Base-by-base conservation (phyloP, 352 stramenopile genomes). In the Pythium periplocum region DNA sequence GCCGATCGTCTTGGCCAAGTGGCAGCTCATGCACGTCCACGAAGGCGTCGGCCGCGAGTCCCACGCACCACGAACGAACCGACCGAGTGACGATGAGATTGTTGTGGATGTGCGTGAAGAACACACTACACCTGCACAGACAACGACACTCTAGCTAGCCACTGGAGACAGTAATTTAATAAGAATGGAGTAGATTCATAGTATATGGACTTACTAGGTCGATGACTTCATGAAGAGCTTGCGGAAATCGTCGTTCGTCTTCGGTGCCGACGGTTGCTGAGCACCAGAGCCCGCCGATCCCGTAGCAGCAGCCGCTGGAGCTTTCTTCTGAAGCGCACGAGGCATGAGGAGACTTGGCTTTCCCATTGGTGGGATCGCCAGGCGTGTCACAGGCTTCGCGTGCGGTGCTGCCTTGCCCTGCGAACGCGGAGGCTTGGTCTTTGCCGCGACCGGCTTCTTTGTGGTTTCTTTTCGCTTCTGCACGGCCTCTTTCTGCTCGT, bases 181-280 rank as follows among this genome's bases (percentile, higher is more conserved):
- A 26, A 26, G 17, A 44, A n/a, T 26, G 17, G 17, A 26, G 17
- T 26, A 26, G 17, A 26, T 26, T 26, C 17, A 26, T 26, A 26
- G 48, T 44, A 8, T 34, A 53, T 32, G 8, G 4, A 7, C 10
- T 32, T 53, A 10, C 2, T 10, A 2, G 46, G 49, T 75, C 55
- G 71, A 70, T 44, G 73, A 26, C 17, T 26, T 78, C 44, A 84
- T 61, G 43, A 89, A 57, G 55, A 89, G 62, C 42, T 81, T 77
- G 42, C 78, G 78, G 35, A 89, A 89, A 36, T 89, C 78, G 10
- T 74, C 78, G 55, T 89, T 89, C n/a, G 69, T 81, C 61, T 86
- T 87, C 2, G 73, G 68, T 30, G 51, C 32, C 32, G 17, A 26
- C 17, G 17, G 17, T 26, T 26, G 17, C 17, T 26, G 17, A 26